phyloP scores from a whole-genome alignment of 192 early-diverging fungal genomes.

The Podila minutissima region DNA sequence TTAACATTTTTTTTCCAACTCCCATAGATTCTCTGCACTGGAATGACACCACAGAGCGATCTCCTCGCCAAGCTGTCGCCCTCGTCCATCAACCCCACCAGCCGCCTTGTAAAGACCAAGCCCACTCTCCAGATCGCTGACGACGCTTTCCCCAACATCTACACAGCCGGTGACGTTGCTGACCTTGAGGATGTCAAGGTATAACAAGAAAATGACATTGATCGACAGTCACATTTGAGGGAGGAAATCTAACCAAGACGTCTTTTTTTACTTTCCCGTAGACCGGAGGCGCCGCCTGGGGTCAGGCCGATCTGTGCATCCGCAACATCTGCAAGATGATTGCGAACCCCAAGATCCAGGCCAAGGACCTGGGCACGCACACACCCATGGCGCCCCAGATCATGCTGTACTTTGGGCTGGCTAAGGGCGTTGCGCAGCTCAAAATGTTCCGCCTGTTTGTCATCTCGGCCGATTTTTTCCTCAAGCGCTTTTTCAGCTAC shows the following conservation, averaged over 20 bases:
- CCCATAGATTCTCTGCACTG: slow-evolving; percentile 75
- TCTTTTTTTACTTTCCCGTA: neutral
- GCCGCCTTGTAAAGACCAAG: slow-evolving; percentile 68
- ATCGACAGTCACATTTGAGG: neutral
- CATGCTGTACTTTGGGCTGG: slow-evolving; percentile 29
- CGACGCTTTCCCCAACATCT: slow-evolving; percentile 68
- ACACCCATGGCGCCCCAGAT: slow-evolving; percentile 33
- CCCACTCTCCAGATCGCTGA: slow-evolving; percentile 79
- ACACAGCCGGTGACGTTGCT: slow-evolving; percentile 78
- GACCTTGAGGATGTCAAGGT: slow-evolving; percentile 57
- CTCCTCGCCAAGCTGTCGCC: slow-evolving; percentile 66
- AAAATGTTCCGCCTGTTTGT: slow-evolving; percentile 18
- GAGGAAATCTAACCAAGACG: neutral
- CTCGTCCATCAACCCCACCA: slow-evolving; percentile 59
- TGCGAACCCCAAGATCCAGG: slow-evolving; percentile 8
- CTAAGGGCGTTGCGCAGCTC: slow-evolving; percentile 19
- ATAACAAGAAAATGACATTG: neutral
- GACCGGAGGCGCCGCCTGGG: slow-evolving; percentile 38
- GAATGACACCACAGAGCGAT: slow-evolving; percentile 76
- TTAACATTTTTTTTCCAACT: neutral
- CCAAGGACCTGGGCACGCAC: slow-evolving; percentile 2
- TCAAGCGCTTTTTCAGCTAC: slow-evolving; percentile 35
- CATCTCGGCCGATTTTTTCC: slow-evolving; percentile 7
- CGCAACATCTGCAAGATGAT: slow-evolving; percentile 47
- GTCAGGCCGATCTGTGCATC: slow-evolving; percentile 19